Conservation (phyloP, 1,284 basidiomycete species). For the Ganoderma sinense region DNA sequence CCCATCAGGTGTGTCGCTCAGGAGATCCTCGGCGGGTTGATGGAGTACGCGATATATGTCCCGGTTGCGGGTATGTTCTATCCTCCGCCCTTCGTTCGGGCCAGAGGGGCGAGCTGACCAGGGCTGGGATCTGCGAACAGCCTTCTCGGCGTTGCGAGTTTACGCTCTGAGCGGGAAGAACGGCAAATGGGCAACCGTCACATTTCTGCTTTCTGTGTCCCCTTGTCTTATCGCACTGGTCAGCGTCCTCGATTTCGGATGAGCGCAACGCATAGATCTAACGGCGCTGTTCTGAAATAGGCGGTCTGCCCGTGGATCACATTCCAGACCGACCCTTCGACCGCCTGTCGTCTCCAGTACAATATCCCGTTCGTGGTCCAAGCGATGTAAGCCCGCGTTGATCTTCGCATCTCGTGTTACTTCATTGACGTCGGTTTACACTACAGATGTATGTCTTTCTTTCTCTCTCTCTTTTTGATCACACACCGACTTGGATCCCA, state of each 20-base stretch:
- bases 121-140: neutral
- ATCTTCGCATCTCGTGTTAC: neutral
- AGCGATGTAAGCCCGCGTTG: neutral
- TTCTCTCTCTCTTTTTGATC: neutral
- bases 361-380: neutral
- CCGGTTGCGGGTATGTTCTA: neutral
- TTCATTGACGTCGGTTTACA: neutral
- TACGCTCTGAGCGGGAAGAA: neutral
- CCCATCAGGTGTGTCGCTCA: neutral
- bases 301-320: neutral
- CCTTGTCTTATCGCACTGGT: neutral
- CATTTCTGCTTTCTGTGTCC: neutral
- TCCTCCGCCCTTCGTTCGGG: neutral
- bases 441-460: neutral
- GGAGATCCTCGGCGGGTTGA: neutral
- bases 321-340: neutral
- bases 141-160: neutral
- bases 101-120: neutral
- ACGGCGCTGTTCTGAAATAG: neutral
- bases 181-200: neutral
- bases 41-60: neutral
- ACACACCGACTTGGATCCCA: neutral
- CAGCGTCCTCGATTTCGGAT: neutral
- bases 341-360: neutral
- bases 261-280: neutral